Conservation (phyloP, 2,329 filamentous ascomycete species). For the Chalaropsis thielavioides region DNA sequence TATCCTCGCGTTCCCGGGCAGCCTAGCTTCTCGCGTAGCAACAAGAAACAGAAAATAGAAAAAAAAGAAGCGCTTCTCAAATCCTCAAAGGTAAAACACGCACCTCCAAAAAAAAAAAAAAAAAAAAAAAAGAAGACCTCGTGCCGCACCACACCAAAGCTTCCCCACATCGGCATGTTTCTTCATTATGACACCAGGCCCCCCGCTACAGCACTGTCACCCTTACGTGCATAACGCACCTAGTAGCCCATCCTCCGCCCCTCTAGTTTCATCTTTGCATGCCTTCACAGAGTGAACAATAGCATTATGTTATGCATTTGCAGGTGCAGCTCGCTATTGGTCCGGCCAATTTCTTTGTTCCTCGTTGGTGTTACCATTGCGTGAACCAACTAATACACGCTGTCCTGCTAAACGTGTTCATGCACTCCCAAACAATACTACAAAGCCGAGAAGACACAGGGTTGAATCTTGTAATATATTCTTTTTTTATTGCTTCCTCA, state of each 20-base stretch:
- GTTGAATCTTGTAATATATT: neutral
- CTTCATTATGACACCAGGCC: neutral
- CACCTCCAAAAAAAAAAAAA: neutral
- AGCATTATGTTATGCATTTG: neutral
- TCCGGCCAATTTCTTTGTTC: neutral
- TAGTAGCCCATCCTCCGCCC: neutral
- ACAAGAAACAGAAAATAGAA: no score
- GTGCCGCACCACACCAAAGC: neutral
- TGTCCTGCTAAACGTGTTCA: neutral
- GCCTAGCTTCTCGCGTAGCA: no score
- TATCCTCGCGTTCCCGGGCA: no score
- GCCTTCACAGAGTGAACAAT: neutral
- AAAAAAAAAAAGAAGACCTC: neutral
- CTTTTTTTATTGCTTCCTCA: neutral
- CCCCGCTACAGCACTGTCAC: neutral
- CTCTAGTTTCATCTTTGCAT: neutral
- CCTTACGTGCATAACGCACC: neutral
- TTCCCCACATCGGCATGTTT: neutral
- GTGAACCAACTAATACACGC: no score
- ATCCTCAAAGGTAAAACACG: neutral
- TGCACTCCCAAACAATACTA: neutral
- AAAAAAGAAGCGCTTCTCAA: no score
- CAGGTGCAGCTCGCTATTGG: neutral
- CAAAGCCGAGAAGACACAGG: neutral
- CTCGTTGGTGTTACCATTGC: neutral